Evolutionary conservation across 1,284 basidiomycete genomes (phyloP), one percentile per base, ranked within the genome.

Genomic region (Athelia psychrophila): DNA sequence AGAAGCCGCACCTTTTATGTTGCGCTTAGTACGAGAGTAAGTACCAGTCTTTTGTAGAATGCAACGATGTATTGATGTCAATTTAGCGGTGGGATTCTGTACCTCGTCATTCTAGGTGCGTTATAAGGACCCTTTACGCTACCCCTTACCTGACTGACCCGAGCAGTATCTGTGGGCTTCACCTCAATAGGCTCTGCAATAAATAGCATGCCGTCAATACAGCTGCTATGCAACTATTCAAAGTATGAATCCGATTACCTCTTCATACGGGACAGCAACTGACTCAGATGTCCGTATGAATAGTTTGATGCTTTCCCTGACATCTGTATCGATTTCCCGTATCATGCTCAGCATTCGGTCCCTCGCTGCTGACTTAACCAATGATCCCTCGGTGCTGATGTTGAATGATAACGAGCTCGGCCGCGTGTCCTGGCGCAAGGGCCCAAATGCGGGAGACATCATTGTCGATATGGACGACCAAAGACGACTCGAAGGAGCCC

Each of bases 341-440:
- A 24, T 50, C n/a, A 44, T 50, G 38, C 42, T 50, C 38, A 33
- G 22, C 49, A 42, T 44, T 38, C 49, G 49, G 23, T 50, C 38
- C 10, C 49, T 50, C 40, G 52, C 57, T 3, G 48, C 52, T 4
- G 46, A 52, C 15, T 49, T 58, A 19, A 51, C 46, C 4, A 49
- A 49, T 20, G 46, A 54, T 33, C 57, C 57, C 12, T 38, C 32
- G 1, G 53, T 44, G 24, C 33, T 58, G 3, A 30, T 30, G 13
- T 51, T 58, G 25, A 52, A 49, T 19, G 50, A 56, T 38, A 50
- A 54, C 35, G 55, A 58, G 38, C 51, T 58, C 33, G 51, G 51
- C 24, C 52, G 57, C n/a, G 35, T 58, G 16, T 45, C 32, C 18
- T 54, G 52, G 57, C 47, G 48, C 10, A 48, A 25, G 12, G 57